Percentiles rank a stretch among this genome's conserved stretches.
These are phyloP conservation scores for Brettanomyces custersianus DNA, from an alignment of 805 yeast genomes.

Conservation along the genomic window DNA sequence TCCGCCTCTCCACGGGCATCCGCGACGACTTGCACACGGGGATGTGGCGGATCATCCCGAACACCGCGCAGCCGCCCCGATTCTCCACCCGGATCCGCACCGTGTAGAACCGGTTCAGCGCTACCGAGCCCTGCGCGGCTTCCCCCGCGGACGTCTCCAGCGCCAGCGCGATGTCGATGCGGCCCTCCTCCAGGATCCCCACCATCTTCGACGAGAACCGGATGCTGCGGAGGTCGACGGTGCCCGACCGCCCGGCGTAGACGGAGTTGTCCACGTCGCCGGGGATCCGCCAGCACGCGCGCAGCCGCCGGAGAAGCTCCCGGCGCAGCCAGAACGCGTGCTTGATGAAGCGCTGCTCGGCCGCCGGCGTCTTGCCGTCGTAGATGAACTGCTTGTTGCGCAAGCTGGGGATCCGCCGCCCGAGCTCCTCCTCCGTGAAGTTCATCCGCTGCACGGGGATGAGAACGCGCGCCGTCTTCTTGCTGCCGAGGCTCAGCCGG, in stretches of 20 bases:
- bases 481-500: constrained; percentile 14
- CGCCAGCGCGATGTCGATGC: constrained; percentile 33
- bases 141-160: constrained; percentile 13
- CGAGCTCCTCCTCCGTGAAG: constrained; percentile 32
- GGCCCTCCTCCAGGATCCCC: constrained; percentile 40
- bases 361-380: constrained; percentile 42
- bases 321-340: constrained; percentile 79
- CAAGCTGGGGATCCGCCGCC: constrained; percentile 58
- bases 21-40: constrained; percentile 31
- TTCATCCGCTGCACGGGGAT: constrained; percentile 59
- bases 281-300: constrained; percentile 55
- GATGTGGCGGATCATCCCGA: constrained; percentile 55
- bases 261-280: constrained; percentile 18
- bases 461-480: constrained; percentile 41
- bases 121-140: constrained; percentile 22
- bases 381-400: constrained; percentile 62
- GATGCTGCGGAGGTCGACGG: constrained; percentile 57
- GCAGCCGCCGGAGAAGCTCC: constrained; percentile 45
- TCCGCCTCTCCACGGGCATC: constrained; percentile 38
- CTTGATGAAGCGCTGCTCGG: constrained; percentile 47
- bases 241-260: constrained; percentile 36
- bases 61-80: constrained; percentile 29
- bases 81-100: constrained; percentile 44
- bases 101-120: constrained; percentile 41
- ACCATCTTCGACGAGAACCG: constrained; percentile 56